Evolutionary conservation across 139 green algal species (phyloP).

Genomic region (Cymbomonas tetramitiformis): DNA sequence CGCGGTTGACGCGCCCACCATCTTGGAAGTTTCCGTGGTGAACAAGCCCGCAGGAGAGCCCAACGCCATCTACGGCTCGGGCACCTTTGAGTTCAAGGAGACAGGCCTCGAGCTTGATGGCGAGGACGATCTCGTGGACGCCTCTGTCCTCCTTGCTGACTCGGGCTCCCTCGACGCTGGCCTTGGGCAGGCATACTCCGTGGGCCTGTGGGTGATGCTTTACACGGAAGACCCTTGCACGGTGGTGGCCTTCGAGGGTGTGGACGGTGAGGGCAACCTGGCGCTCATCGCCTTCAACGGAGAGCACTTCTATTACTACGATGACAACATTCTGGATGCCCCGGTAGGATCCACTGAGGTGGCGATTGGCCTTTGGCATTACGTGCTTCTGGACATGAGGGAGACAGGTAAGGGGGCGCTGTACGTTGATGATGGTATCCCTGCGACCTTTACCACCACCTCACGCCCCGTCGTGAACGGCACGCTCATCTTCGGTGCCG

Average conservation of each 20-base stretch:
- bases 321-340: slow-evolving; percentile 6
- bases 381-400: slow-evolving; percentile 7
- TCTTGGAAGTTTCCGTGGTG: too few relatives aligned
- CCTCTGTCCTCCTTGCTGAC: too few relatives aligned
- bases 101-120: slow-evolving; percentile 3
- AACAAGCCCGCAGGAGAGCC: too few relatives aligned
- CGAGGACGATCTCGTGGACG: slow-evolving; percentile 9
- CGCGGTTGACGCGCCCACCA: too few relatives aligned
- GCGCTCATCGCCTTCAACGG: too few relatives aligned
- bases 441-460: slow-evolving; percentile 10
- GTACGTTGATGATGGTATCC: neutral
- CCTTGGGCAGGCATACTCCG: too few relatives aligned
- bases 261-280: too few relatives aligned
- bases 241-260: too few relatives aligned
- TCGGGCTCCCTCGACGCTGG: too few relatives aligned
- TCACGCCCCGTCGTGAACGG: slow-evolving; percentile 4
- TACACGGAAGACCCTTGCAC: neutral
- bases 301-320: slow-evolving; percentile 10
- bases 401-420: slow-evolving; percentile 11
- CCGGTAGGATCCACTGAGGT: neutral
- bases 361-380: slow-evolving; percentile 10
- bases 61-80: too few relatives aligned
- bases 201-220: neutral
- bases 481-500: neutral
- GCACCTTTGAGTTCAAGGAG: slow-evolving; percentile 7